Evolutionary conservation across 73 alveolate species (phyloP), one percentile per base, ranked within the genome.

Genomic region (Paramecium bursaria): DNA sequence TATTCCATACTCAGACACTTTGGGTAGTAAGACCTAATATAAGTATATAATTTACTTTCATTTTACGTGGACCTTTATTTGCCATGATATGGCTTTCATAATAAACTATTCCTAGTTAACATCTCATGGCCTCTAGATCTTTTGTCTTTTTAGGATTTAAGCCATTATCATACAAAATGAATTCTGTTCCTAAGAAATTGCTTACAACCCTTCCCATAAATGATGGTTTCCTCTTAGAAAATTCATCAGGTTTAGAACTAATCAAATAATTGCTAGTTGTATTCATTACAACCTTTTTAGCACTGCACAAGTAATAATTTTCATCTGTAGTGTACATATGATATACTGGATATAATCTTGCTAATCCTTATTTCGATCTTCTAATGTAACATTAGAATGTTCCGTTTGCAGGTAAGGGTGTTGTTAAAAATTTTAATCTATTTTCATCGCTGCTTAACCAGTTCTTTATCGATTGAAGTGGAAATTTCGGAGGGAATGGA

Each of bases 131-230:
- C 9, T 77, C 91, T 11, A 79, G 76, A 26, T 52, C 60, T 51
- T 92, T 92, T 5, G 90, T 80, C 44, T 91, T 92, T 85, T 92
- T 92, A 3, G 96, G 96, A 49, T 92, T 92, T 57, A 86, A 88
- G 3, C 97, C 97, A n/a, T 85, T 60, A 76, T 94, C 98, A 53
- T 67, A 94, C 39, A 92, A 73, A 15, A 48, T 54, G 60, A 94
- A 94, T 80, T 94, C 98, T 5, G 98, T 94, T 30, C 98, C 98
- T 22, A 94, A 79, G 91, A 94, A 94, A 74, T 94, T 94, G 3
- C 95, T 86, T 57, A 97, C 85, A 26, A 94, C 91, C 60, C 92
- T 94, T 1, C 97, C 98, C 7, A 92, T 48, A 52, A 80, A 94
- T 0, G 87, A 88, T 22, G 75, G 87, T 19, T 42, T 67, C 23